Evolutionary conservation across 768 basidiomycete genomes (phyloP), one percentile per base, ranked within the genome.

Genomic region (Mycena galopus): DNA sequence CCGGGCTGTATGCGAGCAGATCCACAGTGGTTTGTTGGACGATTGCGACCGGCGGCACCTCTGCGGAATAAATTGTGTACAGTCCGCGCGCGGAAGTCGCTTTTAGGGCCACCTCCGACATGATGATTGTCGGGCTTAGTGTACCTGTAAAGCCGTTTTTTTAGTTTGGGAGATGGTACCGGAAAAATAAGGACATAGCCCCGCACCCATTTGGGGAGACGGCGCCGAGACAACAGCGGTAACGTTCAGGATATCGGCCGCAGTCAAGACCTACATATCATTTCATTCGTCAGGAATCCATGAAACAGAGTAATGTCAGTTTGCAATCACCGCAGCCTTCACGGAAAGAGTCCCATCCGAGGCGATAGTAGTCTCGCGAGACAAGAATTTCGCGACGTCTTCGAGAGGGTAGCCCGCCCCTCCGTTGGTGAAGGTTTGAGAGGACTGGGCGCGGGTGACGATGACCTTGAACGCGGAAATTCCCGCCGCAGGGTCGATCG

Each of bases 381-480:
- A n/a, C 17, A 67, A n/a, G 30, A 67, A 60, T 10, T 59, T 16
- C 4, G 47, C 66, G 12, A 33, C 44, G 58, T 67, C 66, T n/a
- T 67, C 44, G 8, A 67, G 27, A 1, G 57, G 44, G 25, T 59
- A 67, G 10, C 66, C 66, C 25, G 11, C 60, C 8, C 67, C 39
- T 0, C 51, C 67, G 30, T 69, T 62, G 16, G 19, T 21, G 16
- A 62, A 60, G 11, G 8, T 50, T n/a, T 59, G 57, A 17, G 17
- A 16, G 0, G 55, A 59, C 25, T 19, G 3, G 1, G 5, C 7
- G 12, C 37, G 23, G 33, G 32, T 7, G 29, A 76, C 33, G 11
- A 19, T 61, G 57, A 76, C 19, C 2, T 30, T 33, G 30, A 71
- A 76, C 0, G 55, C 44, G 4, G 73, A 71, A 11, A 76, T 73